Base-by-base conservation (phyloP, 2,329 filamentous ascomycete species). In the Incumbomyces delicatus region DNA sequence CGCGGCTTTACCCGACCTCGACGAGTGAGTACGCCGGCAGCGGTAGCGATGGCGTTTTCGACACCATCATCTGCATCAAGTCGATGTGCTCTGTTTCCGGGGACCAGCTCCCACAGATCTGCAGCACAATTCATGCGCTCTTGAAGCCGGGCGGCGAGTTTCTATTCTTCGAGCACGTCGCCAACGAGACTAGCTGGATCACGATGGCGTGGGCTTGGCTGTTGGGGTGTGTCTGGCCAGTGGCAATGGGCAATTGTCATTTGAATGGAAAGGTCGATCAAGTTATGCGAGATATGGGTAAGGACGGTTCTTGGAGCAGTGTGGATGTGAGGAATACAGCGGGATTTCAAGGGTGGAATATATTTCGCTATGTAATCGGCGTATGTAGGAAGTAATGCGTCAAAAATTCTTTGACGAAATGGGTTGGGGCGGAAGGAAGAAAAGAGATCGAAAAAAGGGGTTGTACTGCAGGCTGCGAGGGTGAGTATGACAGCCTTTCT, bases 101-200 rank as follows among this genome's bases (percentile, higher is more conserved):
- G 30, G 30, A 33, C 16, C 48, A 55, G 31, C n/a, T 55, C 20
- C 30, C 44, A 4, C 45, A 52, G n/a, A 55, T 50, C 5, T 34
- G 52, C 5, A 63, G 67, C 3, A 63, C 71, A 2, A 47, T 71
- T n/a, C 67, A 66, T 51, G 62, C 62, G 42, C 52, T 72, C 22
- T 51, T 73, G 35, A 72, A 66, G 50, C 70, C 69, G 0, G 69
- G 69, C 1, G 69, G 69, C 11, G 64, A 61, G 37, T 66, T 72
- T 48, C 58, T 73, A 20, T 71, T 72, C 46, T 72, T 69, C 65
- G 70, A 73, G 50, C 70, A 72, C 47, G 50, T 57, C 14, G 47
- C 50, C 31, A 55, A 52, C 34, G 36, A 51, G 30, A 35, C 44
- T 0, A 52, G 54, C 30, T 13, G 6, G 11, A 32, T 57, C n/a